Conservation (phyloP, 2,329 filamentous ascomycete genomes). For the Hymenoscyphus infarciens region DNA sequence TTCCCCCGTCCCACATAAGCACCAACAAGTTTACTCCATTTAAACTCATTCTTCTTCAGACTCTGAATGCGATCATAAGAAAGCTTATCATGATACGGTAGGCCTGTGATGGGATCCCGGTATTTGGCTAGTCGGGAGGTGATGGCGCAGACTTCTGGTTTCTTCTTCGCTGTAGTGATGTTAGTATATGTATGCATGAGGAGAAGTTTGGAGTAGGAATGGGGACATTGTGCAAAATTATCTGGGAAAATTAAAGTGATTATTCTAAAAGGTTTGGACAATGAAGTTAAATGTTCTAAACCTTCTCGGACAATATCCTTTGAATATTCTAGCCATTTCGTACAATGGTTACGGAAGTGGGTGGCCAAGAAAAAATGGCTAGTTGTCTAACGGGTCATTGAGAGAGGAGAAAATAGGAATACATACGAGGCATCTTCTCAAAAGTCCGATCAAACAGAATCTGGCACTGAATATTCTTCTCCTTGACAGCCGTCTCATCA, state of each 20-base stretch:
- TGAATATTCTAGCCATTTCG: too few species aligned
- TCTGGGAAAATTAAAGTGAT: too few species aligned
- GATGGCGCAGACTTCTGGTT: slow-evolving; percentile 66
- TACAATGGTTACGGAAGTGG: neutral
- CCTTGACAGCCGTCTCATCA: slow-evolving; percentile 45
- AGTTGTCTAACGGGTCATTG: neutral
- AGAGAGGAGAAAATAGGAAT: neutral
- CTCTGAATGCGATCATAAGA: slow-evolving; percentile 81
- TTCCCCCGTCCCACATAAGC: slow-evolving; percentile 73
- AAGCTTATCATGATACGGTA: slow-evolving; percentile 74
- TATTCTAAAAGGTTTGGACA: too few species aligned
- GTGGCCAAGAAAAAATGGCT: neutral
- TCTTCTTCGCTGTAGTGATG: slow-evolving; percentile 24
- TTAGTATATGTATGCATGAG: too few species aligned
- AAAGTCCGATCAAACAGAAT: slow-evolving; percentile 52
- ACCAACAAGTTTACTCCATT: slow-evolving; percentile 77
- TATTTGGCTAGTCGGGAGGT: slow-evolving; percentile 77
- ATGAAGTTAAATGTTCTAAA: too few species aligned
- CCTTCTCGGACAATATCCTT: too few species aligned
- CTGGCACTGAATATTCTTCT: slow-evolving; percentile 51
- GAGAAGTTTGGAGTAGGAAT: too few species aligned
- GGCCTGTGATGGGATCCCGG: slow-evolving; percentile 76
- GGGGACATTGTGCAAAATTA: too few species aligned
- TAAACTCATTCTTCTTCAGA: slow-evolving; percentile 68
- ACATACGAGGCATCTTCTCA: slow-evolving; percentile 45